Evolutionary conservation across 2,329 filamentous ascomycete species (phyloP).

Genomic region (Trichocomaceae sp.): DNA sequence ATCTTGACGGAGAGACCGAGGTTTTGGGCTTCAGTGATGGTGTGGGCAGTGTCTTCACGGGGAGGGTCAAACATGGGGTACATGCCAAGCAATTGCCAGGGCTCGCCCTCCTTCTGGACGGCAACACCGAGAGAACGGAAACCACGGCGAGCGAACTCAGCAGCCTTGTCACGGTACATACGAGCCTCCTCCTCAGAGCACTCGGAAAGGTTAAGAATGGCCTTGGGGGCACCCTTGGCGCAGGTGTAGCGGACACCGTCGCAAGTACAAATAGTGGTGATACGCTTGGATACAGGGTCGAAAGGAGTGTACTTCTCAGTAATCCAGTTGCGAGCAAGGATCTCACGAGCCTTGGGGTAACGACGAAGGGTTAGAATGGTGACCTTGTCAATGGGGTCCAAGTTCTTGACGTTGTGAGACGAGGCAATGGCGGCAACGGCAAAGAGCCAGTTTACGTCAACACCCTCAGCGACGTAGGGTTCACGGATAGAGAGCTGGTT

Average conservation of each 20-base stretch:
- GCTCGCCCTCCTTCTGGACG: constrained; percentile 64
- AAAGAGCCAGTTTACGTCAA: constrained; percentile 74
- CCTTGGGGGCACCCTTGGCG: constrained; percentile 67
- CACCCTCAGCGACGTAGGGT: constrained; percentile 64
- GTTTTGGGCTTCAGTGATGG: constrained; percentile 63
- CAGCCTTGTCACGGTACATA: constrained; percentile 61
- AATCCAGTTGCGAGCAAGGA: constrained; percentile 62
- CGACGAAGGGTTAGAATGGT: constrained; percentile 64
- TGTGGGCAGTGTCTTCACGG: constrained; percentile 66
- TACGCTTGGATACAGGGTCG: constrained; percentile 68
- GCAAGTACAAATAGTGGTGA: constrained; percentile 59
- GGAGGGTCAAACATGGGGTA: constrained; percentile 70
- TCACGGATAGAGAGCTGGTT: constrained; percentile 62
- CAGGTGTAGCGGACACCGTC: constrained; percentile 61
- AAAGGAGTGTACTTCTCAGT: constrained; percentile 61
- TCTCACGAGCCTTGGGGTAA: constrained; percentile 65
- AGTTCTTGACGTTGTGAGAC: constrained; percentile 66
- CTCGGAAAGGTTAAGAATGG: constrained; percentile 59
- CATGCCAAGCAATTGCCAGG: constrained; percentile 64
- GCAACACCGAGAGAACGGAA: constrained; percentile 70
- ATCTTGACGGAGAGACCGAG: constrained; percentile 69
- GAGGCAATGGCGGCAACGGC: constrained; percentile 65
- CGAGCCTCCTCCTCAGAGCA: constrained; percentile 56
- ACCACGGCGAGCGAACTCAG: constrained; percentile 65
- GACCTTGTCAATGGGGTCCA: constrained; percentile 69